Conservation (phyloP, 495 filamentous ascomycete genomes). For the Darksidea phi region DNA sequence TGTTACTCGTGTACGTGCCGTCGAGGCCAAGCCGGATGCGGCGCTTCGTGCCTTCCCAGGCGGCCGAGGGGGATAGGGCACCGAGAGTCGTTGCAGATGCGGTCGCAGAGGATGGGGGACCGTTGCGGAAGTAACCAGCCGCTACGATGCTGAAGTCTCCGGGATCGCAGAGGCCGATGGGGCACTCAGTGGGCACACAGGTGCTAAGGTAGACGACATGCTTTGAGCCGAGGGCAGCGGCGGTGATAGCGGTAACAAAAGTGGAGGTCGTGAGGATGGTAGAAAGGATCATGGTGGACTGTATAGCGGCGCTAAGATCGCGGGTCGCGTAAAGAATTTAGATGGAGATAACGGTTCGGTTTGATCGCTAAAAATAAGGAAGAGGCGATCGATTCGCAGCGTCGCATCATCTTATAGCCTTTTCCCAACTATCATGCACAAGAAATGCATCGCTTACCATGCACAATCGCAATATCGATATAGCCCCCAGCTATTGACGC, state of each 20-base stretch:
- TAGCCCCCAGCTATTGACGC: too few relatives aligned
- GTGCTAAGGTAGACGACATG: constrained; percentile 24
- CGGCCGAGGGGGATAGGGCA: neutral
- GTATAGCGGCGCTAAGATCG: too few relatives aligned
- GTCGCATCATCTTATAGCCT: too few relatives aligned
- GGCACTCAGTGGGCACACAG: constrained; percentile 21
- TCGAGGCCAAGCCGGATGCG: constrained; percentile 10
- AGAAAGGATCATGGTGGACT: neutral
- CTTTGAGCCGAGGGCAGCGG: constrained; percentile 21
- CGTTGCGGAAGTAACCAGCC: constrained; percentile 20
- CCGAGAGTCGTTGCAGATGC: constrained; percentile 1
- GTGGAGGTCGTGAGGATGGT: neutral
- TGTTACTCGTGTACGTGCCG: constrained; percentile 9
- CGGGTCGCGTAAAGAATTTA: too few relatives aligned
- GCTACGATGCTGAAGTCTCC: constrained; percentile 21
- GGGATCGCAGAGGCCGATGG: constrained; percentile 19
- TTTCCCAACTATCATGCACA: too few relatives aligned
- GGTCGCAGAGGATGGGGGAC: neutral
- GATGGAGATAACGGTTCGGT: too few relatives aligned
- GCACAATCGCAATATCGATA: too few relatives aligned
- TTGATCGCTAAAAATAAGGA: too few relatives aligned
- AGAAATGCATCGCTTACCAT: too few relatives aligned
- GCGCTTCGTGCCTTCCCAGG: constrained; percentile 17
- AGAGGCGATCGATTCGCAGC: too few relatives aligned
- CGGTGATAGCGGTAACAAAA: neutral